A percentile compares a stretch with the other conserved stretches of the same genome.
Conservation (phyloP, 2,329 filamentous ascomycete species). For the Lecanicillium sp. region DNA sequence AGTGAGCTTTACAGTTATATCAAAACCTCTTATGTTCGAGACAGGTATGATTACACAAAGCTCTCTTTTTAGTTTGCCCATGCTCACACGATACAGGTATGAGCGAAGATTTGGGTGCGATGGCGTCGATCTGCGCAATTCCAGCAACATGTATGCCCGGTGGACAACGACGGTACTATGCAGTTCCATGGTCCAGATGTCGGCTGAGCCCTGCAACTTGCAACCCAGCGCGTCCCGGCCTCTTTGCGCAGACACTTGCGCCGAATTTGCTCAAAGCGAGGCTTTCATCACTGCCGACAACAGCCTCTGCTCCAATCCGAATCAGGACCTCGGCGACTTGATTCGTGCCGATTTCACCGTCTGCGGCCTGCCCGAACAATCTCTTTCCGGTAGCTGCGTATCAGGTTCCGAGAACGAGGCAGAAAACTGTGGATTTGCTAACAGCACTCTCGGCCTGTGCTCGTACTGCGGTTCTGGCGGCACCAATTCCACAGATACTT, state of each 20-base stretch:
- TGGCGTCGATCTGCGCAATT: conserved; percentile 67
- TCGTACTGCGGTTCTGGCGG: conserved; percentile 78
- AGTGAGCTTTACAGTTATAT: conserved; percentile 64
- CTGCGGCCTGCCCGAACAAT: conserved; percentile 73
- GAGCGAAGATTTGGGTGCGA: conserved; percentile 72
- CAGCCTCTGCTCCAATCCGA: conserved; percentile 61
- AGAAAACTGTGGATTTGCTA: conserved; percentile 75
- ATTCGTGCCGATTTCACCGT: conserved; percentile 90
- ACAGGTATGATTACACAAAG: conserved; percentile 58
- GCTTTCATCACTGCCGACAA: conserved; percentile 71
- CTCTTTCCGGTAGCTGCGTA: conserved; percentile 70
- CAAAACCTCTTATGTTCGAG: conserved; percentile 61
- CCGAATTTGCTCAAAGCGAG: conserved; percentile 81
- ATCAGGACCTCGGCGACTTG: conserved; percentile 58
- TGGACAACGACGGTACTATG: conserved; percentile 90
- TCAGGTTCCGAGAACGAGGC: conserved; percentile 71
- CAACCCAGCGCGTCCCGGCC: conserved; percentile 58
- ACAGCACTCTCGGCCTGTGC: conserved; percentile 68
- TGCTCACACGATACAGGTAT: conserved; percentile 50
- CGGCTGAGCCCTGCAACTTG: conserved; percentile 59
- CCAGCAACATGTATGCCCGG: conserved; percentile 78
- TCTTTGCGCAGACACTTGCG: conserved; percentile 83
- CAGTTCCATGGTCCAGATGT: conserved; percentile 90
- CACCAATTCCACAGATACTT: conserved; percentile 88
- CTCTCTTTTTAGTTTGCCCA: too few species aligned